Conservation (phyloP, 441 rosid species). For the Francoa sonchifolia region DNA sequence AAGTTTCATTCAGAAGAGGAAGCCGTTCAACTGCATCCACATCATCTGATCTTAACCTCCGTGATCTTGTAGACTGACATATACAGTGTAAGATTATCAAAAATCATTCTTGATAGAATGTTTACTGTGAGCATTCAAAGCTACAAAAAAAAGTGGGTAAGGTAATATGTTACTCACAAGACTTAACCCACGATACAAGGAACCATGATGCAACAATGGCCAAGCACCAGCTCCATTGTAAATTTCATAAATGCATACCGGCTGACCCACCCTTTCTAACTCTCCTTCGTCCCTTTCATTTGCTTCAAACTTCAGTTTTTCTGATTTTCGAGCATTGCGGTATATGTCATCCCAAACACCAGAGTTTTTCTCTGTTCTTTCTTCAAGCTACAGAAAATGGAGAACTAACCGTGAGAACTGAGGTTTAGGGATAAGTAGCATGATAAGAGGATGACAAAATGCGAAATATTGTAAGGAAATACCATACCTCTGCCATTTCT, state of each 20-base stretch:
- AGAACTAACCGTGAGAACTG: too few relatives aligned
- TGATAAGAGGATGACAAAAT: too few relatives aligned
- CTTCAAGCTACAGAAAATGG: slow-evolving; percentile 59
- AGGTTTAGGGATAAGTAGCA: too few relatives aligned
- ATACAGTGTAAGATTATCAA: slow-evolving; percentile 15
- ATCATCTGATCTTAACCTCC: slow-evolving; percentile 90
- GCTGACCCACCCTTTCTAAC: slow-evolving; percentile 93
- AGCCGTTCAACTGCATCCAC: slow-evolving; percentile 85
- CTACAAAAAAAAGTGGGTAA: background rate
- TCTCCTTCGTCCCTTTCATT: slow-evolving; percentile 99
- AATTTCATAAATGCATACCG: slow-evolving; percentile 87
- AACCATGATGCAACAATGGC: slow-evolving; percentile 98
- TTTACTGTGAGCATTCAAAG: too few relatives aligned
- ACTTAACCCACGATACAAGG: slow-evolving; percentile 87
- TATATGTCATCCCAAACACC: slow-evolving; percentile 88
- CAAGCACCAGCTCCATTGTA: slow-evolving; percentile 86
- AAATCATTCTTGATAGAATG: background rate
- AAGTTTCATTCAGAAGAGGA: slow-evolving; percentile 55
- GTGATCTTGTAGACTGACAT: slow-evolving; percentile 55
- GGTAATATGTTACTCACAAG: slow-evolving; percentile 52
- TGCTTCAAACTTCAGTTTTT: slow-evolving; percentile 75
- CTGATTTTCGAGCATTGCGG: slow-evolving; percentile 76
- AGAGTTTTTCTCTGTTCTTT: slow-evolving; percentile 60
- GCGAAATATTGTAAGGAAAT: slow-evolving; percentile 16
- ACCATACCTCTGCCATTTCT: slow-evolving; percentile 76